Evolutionary conservation across 139 green algal genomes (phyloP).

Genomic region (Volvox africanus): DNA sequence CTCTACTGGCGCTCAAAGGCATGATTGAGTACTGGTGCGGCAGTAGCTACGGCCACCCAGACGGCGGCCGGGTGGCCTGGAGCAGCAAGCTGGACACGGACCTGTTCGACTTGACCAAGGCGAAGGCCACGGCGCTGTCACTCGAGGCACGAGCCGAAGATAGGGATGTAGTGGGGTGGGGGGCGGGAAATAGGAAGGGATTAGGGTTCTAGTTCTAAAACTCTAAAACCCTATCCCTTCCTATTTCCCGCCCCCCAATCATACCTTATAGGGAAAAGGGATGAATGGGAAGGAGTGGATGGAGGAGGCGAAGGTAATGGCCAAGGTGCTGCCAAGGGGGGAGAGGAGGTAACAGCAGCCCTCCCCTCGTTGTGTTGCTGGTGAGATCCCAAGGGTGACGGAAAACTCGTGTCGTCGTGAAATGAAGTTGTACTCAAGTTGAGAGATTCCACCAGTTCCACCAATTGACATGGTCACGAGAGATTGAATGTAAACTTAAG

Average conservation of each 20-base stretch:
- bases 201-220: too few relatives aligned
- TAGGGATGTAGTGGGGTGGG: neutral
- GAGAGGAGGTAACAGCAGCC: neutral
- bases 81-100: conserved; percentile 93
- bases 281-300: neutral
- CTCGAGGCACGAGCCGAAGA: conserved; percentile 59
- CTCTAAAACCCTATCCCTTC: too few relatives aligned
- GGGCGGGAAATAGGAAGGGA: neutral
- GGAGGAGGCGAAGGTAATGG: neutral
- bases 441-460: too few relatives aligned
- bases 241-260: too few relatives aligned
- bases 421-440: too few relatives aligned
- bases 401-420: too few relatives aligned
- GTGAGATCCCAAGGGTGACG: too few relatives aligned
- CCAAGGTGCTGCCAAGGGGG: neutral
- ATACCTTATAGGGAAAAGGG: neutral
- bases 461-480: neutral
- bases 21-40: conserved; percentile 93
- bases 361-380: too few relatives aligned
- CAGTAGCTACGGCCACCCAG: conserved; percentile 65
- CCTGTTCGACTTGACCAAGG: conserved; percentile 94
- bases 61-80: conserved; percentile 69
- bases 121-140: conserved; percentile 71
- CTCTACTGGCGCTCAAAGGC: conserved; percentile 53
- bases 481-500: too few relatives aligned